Evolutionary conservation across 2,329 filamentous ascomycete genomes (phyloP).

Genomic region (Aspergillus uvarum): DNA sequence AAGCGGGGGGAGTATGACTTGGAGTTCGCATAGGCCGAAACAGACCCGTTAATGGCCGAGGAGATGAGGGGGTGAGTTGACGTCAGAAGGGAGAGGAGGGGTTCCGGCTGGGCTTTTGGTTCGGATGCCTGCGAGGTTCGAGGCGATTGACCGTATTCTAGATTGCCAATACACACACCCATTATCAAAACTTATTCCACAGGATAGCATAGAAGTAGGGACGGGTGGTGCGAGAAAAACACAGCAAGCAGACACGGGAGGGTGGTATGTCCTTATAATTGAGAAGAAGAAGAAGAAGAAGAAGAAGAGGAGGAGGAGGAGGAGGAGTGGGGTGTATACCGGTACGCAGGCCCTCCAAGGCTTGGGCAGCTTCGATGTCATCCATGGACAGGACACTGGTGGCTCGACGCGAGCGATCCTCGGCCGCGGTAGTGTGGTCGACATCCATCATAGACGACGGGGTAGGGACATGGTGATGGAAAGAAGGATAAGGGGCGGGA

Average conservation of each 20-base stretch:
- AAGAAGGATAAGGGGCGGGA: conserved; percentile 15
- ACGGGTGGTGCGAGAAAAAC: conserved; percentile 21
- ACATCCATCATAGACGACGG: conserved; percentile 38
- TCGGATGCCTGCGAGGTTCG: conserved; percentile 44
- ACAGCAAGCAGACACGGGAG: background rate
- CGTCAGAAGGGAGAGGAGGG: conserved; percentile 80
- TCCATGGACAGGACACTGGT: conserved; percentile 51
- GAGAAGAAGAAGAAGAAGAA: background rate
- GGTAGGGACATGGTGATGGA: conserved; percentile 28
- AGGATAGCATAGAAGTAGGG: background rate
- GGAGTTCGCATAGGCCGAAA: conserved; percentile 79
- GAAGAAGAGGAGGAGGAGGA: background rate
- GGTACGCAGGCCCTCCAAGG: conserved; percentile 70
- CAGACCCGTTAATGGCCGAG: conserved; percentile 78
- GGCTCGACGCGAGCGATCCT: conserved; percentile 45
- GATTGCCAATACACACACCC: background rate
- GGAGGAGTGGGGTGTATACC: conserved; percentile 48
- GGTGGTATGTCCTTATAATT: background rate
- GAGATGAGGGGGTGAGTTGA: conserved; percentile 85
- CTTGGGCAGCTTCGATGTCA: conserved; percentile 65
- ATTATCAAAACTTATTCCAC: background rate
- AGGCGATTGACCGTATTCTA: conserved; percentile 68
- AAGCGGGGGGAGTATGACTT: conserved; percentile 90
- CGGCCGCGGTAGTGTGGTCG: conserved; percentile 34
- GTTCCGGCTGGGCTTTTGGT: conserved; percentile 63